These are phyloP conservation scores for Escovopsis weberi DNA, from an alignment of 2,329 filamentous ascomycete species.

Conservation along the genomic window DNA sequence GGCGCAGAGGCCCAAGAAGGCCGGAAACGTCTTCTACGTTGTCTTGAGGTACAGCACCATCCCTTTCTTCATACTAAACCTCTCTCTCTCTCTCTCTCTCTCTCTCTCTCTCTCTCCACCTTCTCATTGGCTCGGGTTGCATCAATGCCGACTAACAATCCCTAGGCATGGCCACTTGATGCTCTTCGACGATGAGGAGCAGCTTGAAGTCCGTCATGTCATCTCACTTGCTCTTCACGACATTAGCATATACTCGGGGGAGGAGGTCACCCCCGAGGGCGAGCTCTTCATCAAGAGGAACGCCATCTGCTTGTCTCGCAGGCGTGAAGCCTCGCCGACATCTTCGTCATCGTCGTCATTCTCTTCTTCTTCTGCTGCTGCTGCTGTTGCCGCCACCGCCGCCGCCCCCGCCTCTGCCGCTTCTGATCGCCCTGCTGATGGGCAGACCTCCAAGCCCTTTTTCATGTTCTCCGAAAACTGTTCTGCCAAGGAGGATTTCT, in stretches of 20 bases:
- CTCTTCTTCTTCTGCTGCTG: too few relatives aligned
- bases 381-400: too few relatives aligned
- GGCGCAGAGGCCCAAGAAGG: conserved; percentile 44
- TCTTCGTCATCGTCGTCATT: too few relatives aligned
- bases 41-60: conserved; percentile 54
- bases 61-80: neutral
- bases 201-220: conserved; percentile 91
- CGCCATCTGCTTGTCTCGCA: conserved; percentile 67
- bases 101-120: too few relatives aligned
- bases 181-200: conserved; percentile 91
- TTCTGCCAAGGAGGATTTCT: conserved; percentile 97
- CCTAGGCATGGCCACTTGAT: conserved; percentile 81
- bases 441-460: conserved; percentile 60
- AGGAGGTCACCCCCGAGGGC: conserved; percentile 65
- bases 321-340: conserved; percentile 25
- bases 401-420: too few relatives aligned
- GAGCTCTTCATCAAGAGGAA: conserved; percentile 95
- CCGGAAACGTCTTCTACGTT: conserved; percentile 85
- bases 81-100: neutral
- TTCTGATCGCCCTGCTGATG: conserved; percentile 40
- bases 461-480: conserved; percentile 91
- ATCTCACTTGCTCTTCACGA: conserved; percentile 82
- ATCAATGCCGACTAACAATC: neutral
- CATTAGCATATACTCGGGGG: conserved; percentile 72
- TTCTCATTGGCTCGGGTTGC: too few relatives aligned